phyloP scores from a whole-genome alignment of 1,139 yeast species.

The Petasospora fabianii region DNA sequence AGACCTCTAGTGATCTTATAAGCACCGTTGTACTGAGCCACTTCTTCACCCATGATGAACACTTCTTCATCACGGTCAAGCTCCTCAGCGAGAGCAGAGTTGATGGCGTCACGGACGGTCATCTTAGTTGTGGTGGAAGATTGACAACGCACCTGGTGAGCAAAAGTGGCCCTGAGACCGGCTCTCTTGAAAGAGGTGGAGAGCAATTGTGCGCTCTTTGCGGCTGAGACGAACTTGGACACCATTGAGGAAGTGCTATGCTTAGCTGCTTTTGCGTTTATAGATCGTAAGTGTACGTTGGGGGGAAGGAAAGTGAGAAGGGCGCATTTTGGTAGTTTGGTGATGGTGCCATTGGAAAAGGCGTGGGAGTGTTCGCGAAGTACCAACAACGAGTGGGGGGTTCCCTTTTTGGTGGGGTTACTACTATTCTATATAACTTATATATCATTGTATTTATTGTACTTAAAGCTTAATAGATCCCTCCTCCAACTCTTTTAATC shows the following conservation, averaged over 20 bases:
- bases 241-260: no score
- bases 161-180: constrained; percentile 10
- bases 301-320: no score
- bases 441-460: no score
- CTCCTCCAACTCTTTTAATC: no score
- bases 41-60: constrained; percentile 97
- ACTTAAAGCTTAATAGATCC: no score
- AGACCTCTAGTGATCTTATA: constrained; percentile 95
- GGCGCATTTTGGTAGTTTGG: constrained; percentile 2
- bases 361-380: constrained; percentile 6
- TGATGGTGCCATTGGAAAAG: constrained; percentile 3
- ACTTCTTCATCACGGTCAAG: constrained; percentile 94
- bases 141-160: constrained; percentile 22
- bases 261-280: not conserved
- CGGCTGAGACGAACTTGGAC: constrained; percentile 10
- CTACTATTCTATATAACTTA: no score
- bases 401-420: no score
- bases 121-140: constrained; percentile 62
- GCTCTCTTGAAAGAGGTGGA: constrained; percentile 12
- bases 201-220: constrained; percentile 17
- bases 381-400: no score
- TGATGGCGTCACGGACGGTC: constrained; percentile 96
- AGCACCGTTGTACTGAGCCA: constrained; percentile 98
- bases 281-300: no score
- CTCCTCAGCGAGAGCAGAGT: constrained; percentile 94